Evolutionary conservation across 441 rosid species (phyloP), one percentile per base, ranked within the genome.

Genomic region (Gossypium laxum): DNA sequence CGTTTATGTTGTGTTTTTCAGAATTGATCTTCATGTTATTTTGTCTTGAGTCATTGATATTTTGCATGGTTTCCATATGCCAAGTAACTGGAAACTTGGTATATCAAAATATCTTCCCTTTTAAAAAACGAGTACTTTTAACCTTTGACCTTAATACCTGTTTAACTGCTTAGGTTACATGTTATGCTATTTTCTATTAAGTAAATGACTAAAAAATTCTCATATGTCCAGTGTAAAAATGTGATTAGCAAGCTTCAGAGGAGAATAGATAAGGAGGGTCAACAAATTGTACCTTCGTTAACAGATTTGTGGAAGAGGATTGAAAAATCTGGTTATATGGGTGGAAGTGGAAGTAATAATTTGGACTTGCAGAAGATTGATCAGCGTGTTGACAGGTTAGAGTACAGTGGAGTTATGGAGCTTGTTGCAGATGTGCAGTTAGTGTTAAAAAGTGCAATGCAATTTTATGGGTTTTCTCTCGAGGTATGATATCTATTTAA

Each of bases 191-290:
- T 61, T 21, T 54, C 34, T 52, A 60, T 62, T 59, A 60, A 70
- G 32, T 22, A 1, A 45, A 51, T 62, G 18, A 73, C 63, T 32
- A 69, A 34, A 56, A 67, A 73, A 4, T 55, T 60, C 54, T 74
- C 59, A 41, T 76, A 34, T 72, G 30, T 77, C 78, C 87, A 95
- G 99, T 92, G 95, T 83, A 95, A 92, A 84, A 91, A 84, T 75
- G 99, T 91, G 58, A 75, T 91, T 32, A 83, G 88, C 91, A 95
- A 95, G 88, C 89, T 95, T 52, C 96, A 90, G 72, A 87, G 91
- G 83, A 90, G 89, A 81, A 84, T 95, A 26, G 92, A 85, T 55
- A 95, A 92, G 77, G 98, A 95, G 85, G 99, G 99, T 43, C 93
- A 85, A 75, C 92, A 89, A 67, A 90, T 95, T 80, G 89, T 92